Evolutionary conservation across 371 early-diverging fungal genomes (phyloP).

Genomic region (Batrachochytrium dendrobatidis): DNA sequence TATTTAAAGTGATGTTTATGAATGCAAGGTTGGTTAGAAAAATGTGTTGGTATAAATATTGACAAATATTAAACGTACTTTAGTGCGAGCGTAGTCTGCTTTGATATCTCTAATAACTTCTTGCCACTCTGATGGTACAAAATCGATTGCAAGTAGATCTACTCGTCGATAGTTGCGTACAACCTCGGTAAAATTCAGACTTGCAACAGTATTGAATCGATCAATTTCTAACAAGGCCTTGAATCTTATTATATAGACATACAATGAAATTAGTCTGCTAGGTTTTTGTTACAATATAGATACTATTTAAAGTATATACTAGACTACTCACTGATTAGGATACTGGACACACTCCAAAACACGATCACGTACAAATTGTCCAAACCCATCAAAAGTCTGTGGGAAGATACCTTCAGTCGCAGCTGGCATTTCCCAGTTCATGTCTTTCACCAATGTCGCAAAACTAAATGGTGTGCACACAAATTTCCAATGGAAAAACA

Average conservation of each 20-base stretch:
- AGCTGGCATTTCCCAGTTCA: conserved; percentile 16
- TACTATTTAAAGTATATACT: neutral
- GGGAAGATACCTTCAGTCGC: neutral
- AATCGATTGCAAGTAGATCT: conserved; percentile 17
- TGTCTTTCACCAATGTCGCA: conserved; percentile 9
- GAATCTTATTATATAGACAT: conserved; percentile 9
- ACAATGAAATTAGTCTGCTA: neutral
- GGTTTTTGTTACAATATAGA: neutral
- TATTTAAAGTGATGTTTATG: neutral
- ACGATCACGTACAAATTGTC: conserved; percentile 10
- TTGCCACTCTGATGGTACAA: conserved; percentile 19
- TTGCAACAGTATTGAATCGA: conserved; percentile 5
- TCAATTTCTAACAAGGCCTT: conserved; percentile 6
- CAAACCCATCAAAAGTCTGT: conserved; percentile 17
- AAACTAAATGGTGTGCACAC: conserved; percentile 20
- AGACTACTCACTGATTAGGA: conserved; percentile 12
- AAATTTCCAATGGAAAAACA: conserved; percentile 29
- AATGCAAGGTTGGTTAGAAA: neutral
- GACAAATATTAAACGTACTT: neutral
- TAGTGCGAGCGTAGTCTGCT: conserved; percentile 15
- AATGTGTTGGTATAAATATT: neutral
- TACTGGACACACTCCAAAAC: conserved; percentile 13
- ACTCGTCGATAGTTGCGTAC: conserved; percentile 20
- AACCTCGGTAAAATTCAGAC: conserved; percentile 17
- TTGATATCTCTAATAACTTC: conserved; percentile 17